Conservation (phyloP, 169 alveolate genomes). For the Cryptosporidium xiaoi region DNA sequence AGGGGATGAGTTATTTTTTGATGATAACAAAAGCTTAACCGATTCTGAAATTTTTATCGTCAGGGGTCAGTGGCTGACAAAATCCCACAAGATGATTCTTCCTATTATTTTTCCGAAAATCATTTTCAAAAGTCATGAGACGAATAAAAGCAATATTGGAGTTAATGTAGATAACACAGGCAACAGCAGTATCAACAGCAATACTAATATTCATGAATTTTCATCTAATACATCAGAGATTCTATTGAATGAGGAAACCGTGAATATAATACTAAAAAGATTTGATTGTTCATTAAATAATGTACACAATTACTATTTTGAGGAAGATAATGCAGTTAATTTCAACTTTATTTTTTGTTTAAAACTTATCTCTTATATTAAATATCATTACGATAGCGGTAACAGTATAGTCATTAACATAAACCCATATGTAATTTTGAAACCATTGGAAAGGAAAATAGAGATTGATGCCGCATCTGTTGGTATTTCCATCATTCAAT, state of each 20-base stretch:
- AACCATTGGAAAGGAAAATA: constrained; percentile 40
- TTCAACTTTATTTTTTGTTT: constrained; percentile 47
- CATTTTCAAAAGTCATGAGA: background rate
- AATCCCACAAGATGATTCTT: constrained; percentile 60
- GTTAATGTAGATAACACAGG: background rate
- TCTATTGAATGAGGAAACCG: constrained; percentile 6
- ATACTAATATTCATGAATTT: background rate
- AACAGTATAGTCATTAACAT: constrained; percentile 3
- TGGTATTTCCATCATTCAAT: constrained; percentile 64
- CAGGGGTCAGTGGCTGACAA: constrained; percentile 57
- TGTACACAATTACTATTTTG: constrained; percentile 37
- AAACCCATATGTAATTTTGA: constrained; percentile 27
- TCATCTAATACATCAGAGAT: constrained; percentile 5
- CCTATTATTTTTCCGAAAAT: constrained; percentile 28
- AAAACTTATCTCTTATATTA: constrained; percentile 38
- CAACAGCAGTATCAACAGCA: background rate
- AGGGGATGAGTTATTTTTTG: constrained; percentile 50
- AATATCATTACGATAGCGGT: background rate
- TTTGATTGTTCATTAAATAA: constrained; percentile 39
- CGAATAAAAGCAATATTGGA: background rate
- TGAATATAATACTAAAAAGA: constrained; percentile 11
- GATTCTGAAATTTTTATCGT: constrained; percentile 57
- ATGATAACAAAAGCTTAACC: constrained; percentile 49
- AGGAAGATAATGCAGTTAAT: constrained; percentile 19
- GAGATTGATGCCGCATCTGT: constrained; percentile 71